Percentiles rank a stretch among this genome's conserved stretches.
Evolutionary conservation across 352 stramenopile genomes (phyloP).

Genomic region (Halophytophthora batemanensis): DNA sequence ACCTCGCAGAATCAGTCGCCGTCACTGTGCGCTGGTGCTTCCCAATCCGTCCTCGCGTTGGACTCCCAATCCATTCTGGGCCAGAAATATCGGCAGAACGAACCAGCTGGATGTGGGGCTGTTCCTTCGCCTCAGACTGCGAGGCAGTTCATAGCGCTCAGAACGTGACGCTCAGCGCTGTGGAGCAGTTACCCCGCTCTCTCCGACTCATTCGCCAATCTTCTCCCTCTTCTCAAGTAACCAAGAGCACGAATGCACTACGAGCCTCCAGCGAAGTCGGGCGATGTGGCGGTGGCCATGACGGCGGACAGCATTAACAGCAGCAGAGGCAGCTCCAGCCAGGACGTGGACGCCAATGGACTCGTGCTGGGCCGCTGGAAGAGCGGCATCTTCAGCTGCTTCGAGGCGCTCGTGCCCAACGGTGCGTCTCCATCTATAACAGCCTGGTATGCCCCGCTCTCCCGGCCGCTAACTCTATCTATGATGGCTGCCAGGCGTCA

Average conservation of each 20-base stretch:
- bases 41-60: too few species aligned
- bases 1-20: too few species aligned
- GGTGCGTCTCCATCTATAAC: slow-evolving; percentile 26
- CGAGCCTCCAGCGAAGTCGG: slow-evolving; percentile 48
- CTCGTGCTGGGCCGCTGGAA: slow-evolving; percentile 77
- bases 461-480: slow-evolving; percentile 1
- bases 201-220: slow-evolving; percentile 42
- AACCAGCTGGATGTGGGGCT: too few species aligned
- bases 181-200: too few species aligned
- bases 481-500: slow-evolving; percentile 32
- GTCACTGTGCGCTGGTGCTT: too few species aligned
- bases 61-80: too few species aligned
- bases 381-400: slow-evolving; percentile 66
- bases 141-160: too few species aligned
- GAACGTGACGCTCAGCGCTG: slow-evolving; percentile 10
- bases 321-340: background rate
- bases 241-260: slow-evolving; percentile 45
- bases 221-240: slow-evolving; percentile 9
- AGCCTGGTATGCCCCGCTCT: too few species aligned
- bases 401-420: slow-evolving; percentile 65
- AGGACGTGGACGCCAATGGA: slow-evolving; percentile 63
- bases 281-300: slow-evolving; percentile 43
- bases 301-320: slow-evolving; percentile 25
- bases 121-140: too few species aligned
- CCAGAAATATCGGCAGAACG: too few species aligned